Evolutionary conservation across 2,329 filamentous ascomycete species (phyloP).

Genomic region (Exophiala sideris): DNA sequence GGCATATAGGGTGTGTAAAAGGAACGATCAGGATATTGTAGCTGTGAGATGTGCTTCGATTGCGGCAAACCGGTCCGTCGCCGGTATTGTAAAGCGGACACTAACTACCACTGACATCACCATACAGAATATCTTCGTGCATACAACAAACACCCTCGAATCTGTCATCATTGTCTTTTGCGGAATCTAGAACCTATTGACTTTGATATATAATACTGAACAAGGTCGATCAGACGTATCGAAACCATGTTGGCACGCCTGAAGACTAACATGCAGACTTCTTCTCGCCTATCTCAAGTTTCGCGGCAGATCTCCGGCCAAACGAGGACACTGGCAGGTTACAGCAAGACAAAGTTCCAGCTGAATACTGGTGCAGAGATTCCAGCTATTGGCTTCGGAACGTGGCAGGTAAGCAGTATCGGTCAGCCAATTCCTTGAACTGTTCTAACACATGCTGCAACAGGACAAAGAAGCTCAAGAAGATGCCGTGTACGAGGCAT

Average conservation of each 20-base stretch:
- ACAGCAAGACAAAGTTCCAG: constrained; percentile 19
- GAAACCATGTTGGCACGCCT: constrained; percentile 14
- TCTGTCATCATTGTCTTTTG: not conserved
- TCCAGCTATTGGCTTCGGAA: constrained; percentile 51
- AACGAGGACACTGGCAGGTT: constrained; percentile 17
- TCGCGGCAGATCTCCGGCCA: constrained; percentile 15
- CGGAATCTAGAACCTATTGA: not conserved
- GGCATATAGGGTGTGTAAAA: too few species aligned
- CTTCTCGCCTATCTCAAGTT: constrained; percentile 11
- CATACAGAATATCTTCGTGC: not conserved
- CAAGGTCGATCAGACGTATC: not conserved
- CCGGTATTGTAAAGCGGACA: too few species aligned
- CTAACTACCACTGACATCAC: not conserved
- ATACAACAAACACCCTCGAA: too few species aligned
- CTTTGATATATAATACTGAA: too few species aligned
- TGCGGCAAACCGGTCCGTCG: too few species aligned
- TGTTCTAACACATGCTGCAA: not conserved
- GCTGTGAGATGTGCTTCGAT: too few species aligned
- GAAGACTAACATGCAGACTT: not conserved
- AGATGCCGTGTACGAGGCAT: constrained; percentile 45
- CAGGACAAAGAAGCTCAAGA: constrained; percentile 50
- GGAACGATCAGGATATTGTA: too few species aligned
- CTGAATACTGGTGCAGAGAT: constrained; percentile 49
- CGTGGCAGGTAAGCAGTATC: constrained; percentile 40
- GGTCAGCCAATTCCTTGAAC: not conserved